Base-by-base conservation (phyloP, 768 basidiomycete species). In the Suillus subluteus region DNA sequence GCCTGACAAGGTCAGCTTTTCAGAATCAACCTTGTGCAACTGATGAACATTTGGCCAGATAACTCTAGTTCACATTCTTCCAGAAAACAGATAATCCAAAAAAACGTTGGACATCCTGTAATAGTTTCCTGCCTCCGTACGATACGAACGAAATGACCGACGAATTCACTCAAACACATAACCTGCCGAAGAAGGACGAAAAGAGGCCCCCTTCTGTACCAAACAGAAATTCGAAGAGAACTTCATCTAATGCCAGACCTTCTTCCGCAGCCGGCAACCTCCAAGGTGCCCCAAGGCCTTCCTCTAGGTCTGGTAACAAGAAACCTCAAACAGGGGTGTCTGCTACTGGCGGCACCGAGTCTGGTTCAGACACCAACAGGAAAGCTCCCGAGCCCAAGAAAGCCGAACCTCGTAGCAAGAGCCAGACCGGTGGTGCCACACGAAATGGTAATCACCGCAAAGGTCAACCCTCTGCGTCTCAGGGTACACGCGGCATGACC, bases 141-240 rank as follows among this genome's bases (percentile, higher is more conserved):
- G 76, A 88, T 84, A 94, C 89, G 90, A 91, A 87, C 90, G 87
- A 89, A 80, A 94, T 94, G 92, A 91, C 90, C 78, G 92, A 94
- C 85, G 88, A 92, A 84, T 81, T 83, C 75, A 83, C 83, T 79
- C 67, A 70, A 61, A 82, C 85, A 74, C 87, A 86, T 79, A 74
- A 75, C 61, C 80, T 76, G 65, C 79, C 81, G 85, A 91, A 85
- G 82, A 91, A 93, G 74, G 91, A 91, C 78, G 15, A 72, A 52
- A 92, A 86, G 84, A 92, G 87, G 82, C 79, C 84, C 66, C 71
- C 70, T 46, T 55, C 82, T 65, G 66, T 82, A 70, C 75, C 82
- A 73, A 82, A 80, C 75, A 87, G 89, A 66, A 83, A 81, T 69
- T 82, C 84, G 67, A 91, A 85, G 82, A 86, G 86, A 76, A 86